These are phyloP conservation scores for Takashimella koratensis DNA, from an alignment of 1,284 basidiomycete species.

Conservation along the genomic window DNA sequence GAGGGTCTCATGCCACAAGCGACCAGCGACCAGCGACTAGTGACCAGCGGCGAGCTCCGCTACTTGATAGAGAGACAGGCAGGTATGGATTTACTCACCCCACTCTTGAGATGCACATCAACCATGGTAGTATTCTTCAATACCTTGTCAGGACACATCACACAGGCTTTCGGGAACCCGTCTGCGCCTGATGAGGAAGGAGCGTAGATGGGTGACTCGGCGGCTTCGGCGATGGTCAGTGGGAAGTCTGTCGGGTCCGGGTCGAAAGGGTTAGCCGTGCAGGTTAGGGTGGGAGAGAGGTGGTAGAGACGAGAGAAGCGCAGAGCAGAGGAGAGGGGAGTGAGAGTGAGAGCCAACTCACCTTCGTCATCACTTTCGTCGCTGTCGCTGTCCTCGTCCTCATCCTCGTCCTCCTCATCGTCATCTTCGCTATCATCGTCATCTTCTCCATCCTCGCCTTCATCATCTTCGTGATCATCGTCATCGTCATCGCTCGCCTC, in stretches of 20 bases:
- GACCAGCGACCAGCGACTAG: neutral
- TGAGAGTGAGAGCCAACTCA: no score
- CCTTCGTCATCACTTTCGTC: conserved; percentile 43
- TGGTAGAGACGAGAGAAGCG: no score
- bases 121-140: conserved; percentile 65
- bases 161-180: conserved; percentile 56
- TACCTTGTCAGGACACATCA: conserved; percentile 68
- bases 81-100: no score
- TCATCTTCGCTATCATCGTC: conserved; percentile 7
- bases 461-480: conserved; percentile 15
- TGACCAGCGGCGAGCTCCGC: no score
- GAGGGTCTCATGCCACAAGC: neutral
- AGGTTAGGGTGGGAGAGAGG: no score
- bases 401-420: neutral
- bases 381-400: conserved; percentile 19
- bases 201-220: conserved; percentile 62
- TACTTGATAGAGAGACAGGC: no score
- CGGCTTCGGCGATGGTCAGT: conserved; percentile 60
- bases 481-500: conserved; percentile 40
- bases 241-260: conserved; percentile 50
- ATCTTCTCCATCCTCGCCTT: conserved; percentile 10
- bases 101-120: conserved; percentile 60
- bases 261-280: no score
- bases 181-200: conserved; percentile 48
- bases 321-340: no score